Evolutionary conservation across 2,329 filamentous ascomycete genomes (phyloP), one percentile per base, ranked within the genome.

Genomic region (Diaporthe nobilis): DNA sequence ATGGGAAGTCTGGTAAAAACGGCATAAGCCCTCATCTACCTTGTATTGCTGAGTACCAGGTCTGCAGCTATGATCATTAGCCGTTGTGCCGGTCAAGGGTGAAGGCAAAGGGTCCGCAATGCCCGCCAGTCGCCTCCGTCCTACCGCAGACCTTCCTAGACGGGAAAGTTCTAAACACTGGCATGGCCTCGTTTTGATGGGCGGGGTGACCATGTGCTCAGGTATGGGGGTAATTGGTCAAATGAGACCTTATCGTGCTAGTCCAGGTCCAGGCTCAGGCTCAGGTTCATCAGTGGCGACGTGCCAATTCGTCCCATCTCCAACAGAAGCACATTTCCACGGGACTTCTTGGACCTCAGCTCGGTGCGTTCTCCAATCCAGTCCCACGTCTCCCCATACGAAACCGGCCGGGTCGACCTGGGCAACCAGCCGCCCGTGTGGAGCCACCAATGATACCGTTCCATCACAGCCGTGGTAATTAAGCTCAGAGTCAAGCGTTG

Each of bases 401-500:
- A 15, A 60, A 60, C 57, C 57, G 57, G 58, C n/a, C 58, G 44
- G 58, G 58, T 63, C 37, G 37, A 63, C 60, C 39, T 63, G 60
- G 60, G 1, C 4, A 67, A 49, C 39, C 42, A 28, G 61, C 61
- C 39, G 37, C 61, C 61, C 61, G 42, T 47, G 42, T 49, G 61
- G 61, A 67, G 20, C 42, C 61, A 49, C 61, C 61, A 67, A 67
- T 67, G 61, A 47, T 34, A 49, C 60, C 60, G 60, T 44, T 44
- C n/a, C 60, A 63, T 44, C 17, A 22, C 57, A 65, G 42, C 13
- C 25, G 25, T 65, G 17, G 39, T 67, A 67, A 49, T 67, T 49
- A 67, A 49, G 61, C 61, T 67, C 61, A 31, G 60, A 65, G 61
- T 65, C 61, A 65, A 65, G 61, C 61, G 42, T 65, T 34, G 61